Evolutionary conservation across 75 land plant genomes (phyloP), one percentile per base, ranked within the genome.

Genomic region (Picea sitchensis): DNA sequence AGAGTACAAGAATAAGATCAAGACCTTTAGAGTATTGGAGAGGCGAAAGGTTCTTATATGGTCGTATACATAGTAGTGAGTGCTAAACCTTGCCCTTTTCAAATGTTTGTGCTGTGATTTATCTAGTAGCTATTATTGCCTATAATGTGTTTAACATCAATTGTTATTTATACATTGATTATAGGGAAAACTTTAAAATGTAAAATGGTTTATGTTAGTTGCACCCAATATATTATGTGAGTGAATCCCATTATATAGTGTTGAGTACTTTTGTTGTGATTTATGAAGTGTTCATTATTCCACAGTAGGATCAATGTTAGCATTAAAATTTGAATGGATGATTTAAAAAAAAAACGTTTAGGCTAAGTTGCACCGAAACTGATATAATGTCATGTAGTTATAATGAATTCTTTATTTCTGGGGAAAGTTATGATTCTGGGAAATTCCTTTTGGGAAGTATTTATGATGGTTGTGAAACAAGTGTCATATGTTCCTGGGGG

Each of bases 1-100:
- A 92, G 31, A 94, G 96, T 81, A 94, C 92, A 57, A 81, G 96
- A 73, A 85, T 84, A 41, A 92, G 57, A 69, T 84, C 76, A 44
- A 88, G 88, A 79, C 98, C 98, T 75, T 71, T 93, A 61, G 87
- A 91, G 65, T 89, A 83, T 63, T 95, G 98, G 98, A 90, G 86
- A 75, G 98, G 98, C 0, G 98, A 95, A 78, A 84, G 87, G 61
- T 81, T 95, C 59, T 78, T 95, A 47, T 90, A 93, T 85, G 93
- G 95, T 18, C 91, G 98, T 34, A 78, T 95, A 51, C 91, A 92
- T 76, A 75, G 80, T 2, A 88, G 95, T 95, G 68, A 91, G 93
- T 84, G 20, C 56, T 75, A 5, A 21, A 30, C 34, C 36, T 30
- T 57, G 23, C 8, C 30, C 11, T 58, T 30, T 75, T 3, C 31